These are phyloP conservation scores for Heliamphora pulchella DNA, from an alignment of 179 eudicot genomes.

Conservation along the genomic window DNA sequence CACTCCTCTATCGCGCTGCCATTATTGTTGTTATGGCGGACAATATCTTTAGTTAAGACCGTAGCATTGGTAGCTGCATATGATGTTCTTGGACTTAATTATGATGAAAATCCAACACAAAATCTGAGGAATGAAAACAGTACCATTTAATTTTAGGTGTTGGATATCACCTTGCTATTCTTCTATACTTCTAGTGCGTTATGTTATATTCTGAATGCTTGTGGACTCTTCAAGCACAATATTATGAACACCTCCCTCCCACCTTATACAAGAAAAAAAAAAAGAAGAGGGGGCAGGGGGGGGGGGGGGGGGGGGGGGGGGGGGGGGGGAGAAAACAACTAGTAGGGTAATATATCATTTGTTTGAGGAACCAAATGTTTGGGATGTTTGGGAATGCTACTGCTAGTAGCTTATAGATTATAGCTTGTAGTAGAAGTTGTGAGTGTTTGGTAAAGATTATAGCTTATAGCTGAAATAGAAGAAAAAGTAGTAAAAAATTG, in stretches of 20 bases:
- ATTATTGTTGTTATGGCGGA: neutral
- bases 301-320: neutral
- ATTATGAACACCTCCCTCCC: neutral
- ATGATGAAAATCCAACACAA: too few species aligned
- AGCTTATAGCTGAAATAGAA: too few species aligned
- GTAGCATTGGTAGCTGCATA: neutral
- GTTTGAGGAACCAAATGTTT: neutral
- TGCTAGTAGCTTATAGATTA: too few species aligned
- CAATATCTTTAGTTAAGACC: neutral
- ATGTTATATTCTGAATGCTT: neutral
- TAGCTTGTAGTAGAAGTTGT: too few species aligned
- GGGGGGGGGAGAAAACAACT: neutral
- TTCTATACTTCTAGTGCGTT: neutral
- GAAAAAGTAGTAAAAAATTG: too few species aligned
- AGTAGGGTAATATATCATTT: neutral
- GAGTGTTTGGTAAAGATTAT: too few species aligned
- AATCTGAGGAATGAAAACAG: neutral
- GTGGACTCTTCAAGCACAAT: neutral
- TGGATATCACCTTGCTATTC: neutral
- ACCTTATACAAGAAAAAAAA: neutral
- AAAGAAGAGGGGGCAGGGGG: neutral
- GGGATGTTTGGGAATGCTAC: too few species aligned
- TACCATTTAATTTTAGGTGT: neutral
- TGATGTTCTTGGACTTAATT: neutral
- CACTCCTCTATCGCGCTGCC: neutral